Evolutionary conservation across 2,329 filamentous ascomycete genomes (phyloP), one percentile per base, ranked within the genome.

Genomic region (Aspergillus ochraceus): DNA sequence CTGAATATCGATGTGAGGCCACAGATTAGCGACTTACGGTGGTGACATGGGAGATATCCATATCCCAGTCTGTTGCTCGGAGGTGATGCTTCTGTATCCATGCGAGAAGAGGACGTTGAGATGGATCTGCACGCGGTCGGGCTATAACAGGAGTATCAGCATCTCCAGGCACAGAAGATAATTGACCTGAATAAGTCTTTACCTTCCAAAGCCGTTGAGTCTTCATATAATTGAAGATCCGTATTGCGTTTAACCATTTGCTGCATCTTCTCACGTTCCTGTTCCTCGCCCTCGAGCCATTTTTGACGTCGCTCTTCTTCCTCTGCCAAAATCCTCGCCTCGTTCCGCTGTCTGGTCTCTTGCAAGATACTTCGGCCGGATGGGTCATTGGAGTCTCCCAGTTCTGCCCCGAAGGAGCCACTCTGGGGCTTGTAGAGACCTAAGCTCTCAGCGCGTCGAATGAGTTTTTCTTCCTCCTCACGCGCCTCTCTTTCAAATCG

Each of bases 201-300:
- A 77, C 76, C 72, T 50, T 78, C 76, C 36, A 73, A 64, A 29
- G 77, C 67, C 24, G 70, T 70, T 8, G 69, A 61, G 20, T 73
- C 71, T 42, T 77, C 69, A 54, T 71, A 76, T 52, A 72, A 71
- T 60, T 76, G 72, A 54, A 78, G 60, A 24, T 71, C 66, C 36
- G 70, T 78, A 58, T 74, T 76, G 55, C 67, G 70, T 54, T 71
- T 68, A 19, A 74, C 55, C 54, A 72, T 69, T 19, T 63, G 70
- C 59, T 68, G 65, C 45, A 75, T 22, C 49, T 66, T 70, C 59
- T 77, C 75, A 12, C 66, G 67, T 42, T 78, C 72, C 60, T 73
- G 70, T 30, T 79, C 77, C 64, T 85, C 84, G n/a, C 80, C 80
- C 10, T 76, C 71, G 29, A 84, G 77, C 83, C 84, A 86, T 57